Evolutionary conservation across 441 rosid genomes (phyloP), one percentile per base, ranked within the genome.

Genomic region (Syzygium syzygioides): DNA sequence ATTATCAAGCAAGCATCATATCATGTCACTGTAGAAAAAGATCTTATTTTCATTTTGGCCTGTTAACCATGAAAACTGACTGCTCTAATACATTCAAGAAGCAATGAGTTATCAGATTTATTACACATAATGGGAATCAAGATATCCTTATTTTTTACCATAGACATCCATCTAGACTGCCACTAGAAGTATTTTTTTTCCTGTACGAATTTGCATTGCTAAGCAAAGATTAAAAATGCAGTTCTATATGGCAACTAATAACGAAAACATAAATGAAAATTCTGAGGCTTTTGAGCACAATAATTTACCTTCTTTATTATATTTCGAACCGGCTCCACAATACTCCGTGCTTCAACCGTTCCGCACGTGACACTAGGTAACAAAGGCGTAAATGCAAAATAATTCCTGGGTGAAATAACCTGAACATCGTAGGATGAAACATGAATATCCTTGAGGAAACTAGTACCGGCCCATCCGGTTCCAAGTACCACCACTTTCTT

Each of bases 341-440:
- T 95, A 92, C 99, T 96, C 55, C 99, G 93, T 60, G 99, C 98
- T 92, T 96, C 99, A 60, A 95, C 95, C 2, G 96, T 95, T 68
- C 98, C 98, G 64, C 96, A 94, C 68, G 96, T 95, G 87, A 95
- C 96, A 89, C 98, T 95, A 32, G 96, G 98, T 62, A 95, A 91
- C 88, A 95, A 89, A 25, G 98, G 98, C 76, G 95, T 95, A 90
- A 95, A 95, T 26, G 97, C 99, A 92, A 98, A 98, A 91, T 98
- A 98, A 91, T 98, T 98, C 86, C 96, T 91, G 2, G 99, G 99
- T 55, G 99, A 98, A 87, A 96, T 94, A 91, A 96, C 97, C 89
- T 96, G 95, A 91, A 96, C 96, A 79, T 96, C 96, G 45, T 96
- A 95, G 45, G 92, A 89, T 62, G 98, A 92, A 88, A 92, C 89